phyloP scores from a whole-genome alignment of 768 basidiomycete genomes.

The Strobilomyces dryophilus region DNA sequence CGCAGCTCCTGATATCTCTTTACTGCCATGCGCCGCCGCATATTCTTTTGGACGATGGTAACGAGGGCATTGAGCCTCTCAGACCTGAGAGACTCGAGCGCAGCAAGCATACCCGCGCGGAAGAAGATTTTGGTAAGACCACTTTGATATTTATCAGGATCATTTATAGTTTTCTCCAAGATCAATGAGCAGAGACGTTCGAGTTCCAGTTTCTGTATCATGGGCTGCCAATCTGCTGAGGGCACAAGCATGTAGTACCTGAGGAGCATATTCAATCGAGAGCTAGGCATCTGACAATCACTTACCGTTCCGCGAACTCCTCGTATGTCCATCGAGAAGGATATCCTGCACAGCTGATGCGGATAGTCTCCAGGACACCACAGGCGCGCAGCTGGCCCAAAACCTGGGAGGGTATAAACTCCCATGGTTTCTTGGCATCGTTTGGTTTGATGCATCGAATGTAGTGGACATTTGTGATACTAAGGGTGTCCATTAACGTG shows the following conservation, averaged over 20 bases:
- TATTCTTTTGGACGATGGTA: slow-evolving; percentile 96
- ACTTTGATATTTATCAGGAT: slow-evolving; percentile 94
- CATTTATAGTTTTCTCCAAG: slow-evolving; percentile 81
- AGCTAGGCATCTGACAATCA: slow-evolving; percentile 9
- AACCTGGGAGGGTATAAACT: slow-evolving; percentile 93
- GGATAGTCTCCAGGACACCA: slow-evolving; percentile 97
- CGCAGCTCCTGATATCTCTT: slow-evolving; percentile 75
- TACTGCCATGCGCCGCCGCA: slow-evolving; percentile 80
- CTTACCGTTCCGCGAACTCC: slow-evolving; percentile 95
- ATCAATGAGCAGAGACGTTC: slow-evolving; percentile 79
- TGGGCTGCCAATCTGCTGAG: slow-evolving; percentile 80
- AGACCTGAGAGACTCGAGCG: slow-evolving; percentile 86
- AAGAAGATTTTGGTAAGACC: slow-evolving; percentile 99
- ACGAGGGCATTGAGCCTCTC: slow-evolving; percentile 86
- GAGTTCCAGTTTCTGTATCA: slow-evolving; percentile 80
- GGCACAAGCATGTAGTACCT: slow-evolving; percentile 97
- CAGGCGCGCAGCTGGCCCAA: slow-evolving; percentile 93
- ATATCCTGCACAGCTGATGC: slow-evolving; percentile 98
- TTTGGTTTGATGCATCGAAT: slow-evolving; percentile 99
- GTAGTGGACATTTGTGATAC: slow-evolving; percentile 97
- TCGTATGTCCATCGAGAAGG: slow-evolving; percentile 98
- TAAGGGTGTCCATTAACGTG: slow-evolving; percentile 94
- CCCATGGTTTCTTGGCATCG: slow-evolving; percentile 95
- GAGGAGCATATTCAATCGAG: slow-evolving; percentile 16
- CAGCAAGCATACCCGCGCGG: slow-evolving; percentile 97